Conservation (phyloP, 2,329 filamentous ascomycete genomes). For the Ophiosphaerella narmari region DNA sequence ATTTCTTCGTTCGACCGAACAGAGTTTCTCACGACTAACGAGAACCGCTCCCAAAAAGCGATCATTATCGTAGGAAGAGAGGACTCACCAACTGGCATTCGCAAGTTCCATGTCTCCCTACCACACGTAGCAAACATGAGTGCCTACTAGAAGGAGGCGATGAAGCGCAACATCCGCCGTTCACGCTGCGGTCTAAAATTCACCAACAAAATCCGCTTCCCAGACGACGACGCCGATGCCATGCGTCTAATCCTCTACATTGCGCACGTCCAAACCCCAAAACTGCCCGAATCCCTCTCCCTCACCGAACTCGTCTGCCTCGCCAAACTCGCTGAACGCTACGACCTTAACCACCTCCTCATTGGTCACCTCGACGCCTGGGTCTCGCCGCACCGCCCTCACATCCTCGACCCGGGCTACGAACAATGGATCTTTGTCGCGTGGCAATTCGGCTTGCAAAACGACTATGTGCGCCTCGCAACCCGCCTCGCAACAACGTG, state of each 20-base stretch:
- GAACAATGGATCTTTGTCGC: constrained; percentile 36
- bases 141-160: constrained; percentile 3
- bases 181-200: neutral
- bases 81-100: constrained; percentile 1
- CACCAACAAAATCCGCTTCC: constrained; percentile 24
- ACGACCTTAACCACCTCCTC: constrained; percentile 21
- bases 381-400: constrained; percentile 11
- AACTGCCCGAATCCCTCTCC: constrained; percentile 29
- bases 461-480: neutral
- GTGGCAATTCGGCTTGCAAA: constrained; percentile 26
- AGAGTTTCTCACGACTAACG: too few species aligned
- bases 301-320: constrained; percentile 32
- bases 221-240: constrained; percentile 37
- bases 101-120: constrained; percentile 10
- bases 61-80: neutral
- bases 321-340: constrained; percentile 33
- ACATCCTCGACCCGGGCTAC: constrained; percentile 9
- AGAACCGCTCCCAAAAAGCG: neutral
- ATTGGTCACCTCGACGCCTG: constrained; percentile 13
- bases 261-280: constrained; percentile 30
- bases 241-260: constrained; percentile 41
- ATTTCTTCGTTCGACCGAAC: too few species aligned
- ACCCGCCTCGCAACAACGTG: neutral
- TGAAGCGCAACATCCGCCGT: neutral
- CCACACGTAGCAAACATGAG: constrained; percentile 15